A percentile compares a stretch with the other conserved stretches of the same genome.
Conservation (phyloP, 495 filamentous ascomycete species). For the Trichoderma virens region DNA sequence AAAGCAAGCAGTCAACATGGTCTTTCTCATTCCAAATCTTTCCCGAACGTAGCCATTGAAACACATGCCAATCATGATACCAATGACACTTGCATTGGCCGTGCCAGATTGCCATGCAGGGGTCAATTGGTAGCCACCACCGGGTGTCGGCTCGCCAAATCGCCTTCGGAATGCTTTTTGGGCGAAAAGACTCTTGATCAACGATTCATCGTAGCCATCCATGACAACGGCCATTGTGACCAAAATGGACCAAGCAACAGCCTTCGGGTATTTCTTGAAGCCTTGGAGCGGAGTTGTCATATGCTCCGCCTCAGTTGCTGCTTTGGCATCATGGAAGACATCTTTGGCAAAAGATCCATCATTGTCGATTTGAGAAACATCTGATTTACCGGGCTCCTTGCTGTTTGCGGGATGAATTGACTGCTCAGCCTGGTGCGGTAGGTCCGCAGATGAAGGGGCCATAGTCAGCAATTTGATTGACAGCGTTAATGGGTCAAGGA, state of each 20-base stretch:
- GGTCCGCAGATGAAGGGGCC: too few species aligned
- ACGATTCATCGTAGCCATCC: slow-evolving; percentile 47
- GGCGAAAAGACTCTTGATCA: slow-evolving; percentile 26
- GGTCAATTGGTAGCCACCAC: slow-evolving; percentile 19
- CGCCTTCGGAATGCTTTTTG: slow-evolving; percentile 25
- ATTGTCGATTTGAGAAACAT: too few species aligned
- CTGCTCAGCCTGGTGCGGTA: too few species aligned
- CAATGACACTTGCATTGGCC: slow-evolving; percentile 25
- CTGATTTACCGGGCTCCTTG: too few species aligned
- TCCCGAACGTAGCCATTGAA: slow-evolving; percentile 26
- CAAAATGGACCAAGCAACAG: slow-evolving; percentile 42
- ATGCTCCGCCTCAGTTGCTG: too few species aligned
- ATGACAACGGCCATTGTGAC: slow-evolving; percentile 46
- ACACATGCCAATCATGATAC: slow-evolving; percentile 30
- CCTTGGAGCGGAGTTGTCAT: slow-evolving; percentile 30
- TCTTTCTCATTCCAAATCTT: slow-evolving; percentile 25
- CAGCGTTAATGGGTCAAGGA: too few species aligned
- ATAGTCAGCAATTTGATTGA: too few species aligned
- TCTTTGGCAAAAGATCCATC: too few species aligned
- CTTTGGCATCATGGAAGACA: too few species aligned
- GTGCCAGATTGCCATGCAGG: slow-evolving; percentile 29
- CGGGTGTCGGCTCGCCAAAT: slow-evolving; percentile 20
- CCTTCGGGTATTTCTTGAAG: slow-evolving; percentile 36
- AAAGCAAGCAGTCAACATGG: slow-evolving; percentile 30
- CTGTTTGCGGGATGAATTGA: too few species aligned